A percentile compares a stretch with the other conserved stretches of the same genome.
Conservation (phyloP, 2,329 filamentous ascomycete genomes). For the Ambrosiella cleistominuta region DNA sequence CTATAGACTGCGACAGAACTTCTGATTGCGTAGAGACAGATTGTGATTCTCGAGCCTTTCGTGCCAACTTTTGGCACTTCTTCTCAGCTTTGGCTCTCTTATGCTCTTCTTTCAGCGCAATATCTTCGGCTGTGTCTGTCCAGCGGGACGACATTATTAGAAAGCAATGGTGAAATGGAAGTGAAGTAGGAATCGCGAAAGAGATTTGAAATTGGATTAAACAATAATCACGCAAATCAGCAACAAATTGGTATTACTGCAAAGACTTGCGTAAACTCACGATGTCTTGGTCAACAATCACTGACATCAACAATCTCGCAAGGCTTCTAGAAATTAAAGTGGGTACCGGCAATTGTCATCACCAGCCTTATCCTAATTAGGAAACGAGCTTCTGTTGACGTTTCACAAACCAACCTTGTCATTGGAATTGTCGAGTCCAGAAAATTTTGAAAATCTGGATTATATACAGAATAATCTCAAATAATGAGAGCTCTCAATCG, state of each 20-base stretch:
- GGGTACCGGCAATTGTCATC: too few relatives aligned
- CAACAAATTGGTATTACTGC: neutral
- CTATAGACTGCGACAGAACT: constrained; percentile 3
- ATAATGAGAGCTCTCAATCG: too few relatives aligned
- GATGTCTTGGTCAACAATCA: too few relatives aligned
- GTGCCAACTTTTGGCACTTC: constrained; percentile 53
- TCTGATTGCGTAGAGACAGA: constrained; percentile 15
- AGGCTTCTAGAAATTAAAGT: too few relatives aligned
- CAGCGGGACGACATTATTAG: constrained; percentile 51
- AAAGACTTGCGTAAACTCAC: neutral
- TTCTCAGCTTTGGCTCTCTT: constrained; percentile 8
- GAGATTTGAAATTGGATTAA: too few relatives aligned
- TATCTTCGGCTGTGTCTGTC: constrained; percentile 72
- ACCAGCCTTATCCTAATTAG: too few relatives aligned
- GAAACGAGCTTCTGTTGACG: too few relatives aligned
- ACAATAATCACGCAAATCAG: neutral
- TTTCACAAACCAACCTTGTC: too few relatives aligned
- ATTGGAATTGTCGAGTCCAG: too few relatives aligned
- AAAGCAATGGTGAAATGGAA: neutral
- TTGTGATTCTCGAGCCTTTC: constrained; percentile 33
- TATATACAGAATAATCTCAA: too few relatives aligned
- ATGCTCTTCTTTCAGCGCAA: constrained; percentile 48
- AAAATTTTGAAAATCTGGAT: too few relatives aligned
- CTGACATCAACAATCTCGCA: too few relatives aligned
- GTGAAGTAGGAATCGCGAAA: neutral